phyloP scores from a whole-genome alignment of 208 protist genomes.

The Leishmania martiniquensis region DNA sequence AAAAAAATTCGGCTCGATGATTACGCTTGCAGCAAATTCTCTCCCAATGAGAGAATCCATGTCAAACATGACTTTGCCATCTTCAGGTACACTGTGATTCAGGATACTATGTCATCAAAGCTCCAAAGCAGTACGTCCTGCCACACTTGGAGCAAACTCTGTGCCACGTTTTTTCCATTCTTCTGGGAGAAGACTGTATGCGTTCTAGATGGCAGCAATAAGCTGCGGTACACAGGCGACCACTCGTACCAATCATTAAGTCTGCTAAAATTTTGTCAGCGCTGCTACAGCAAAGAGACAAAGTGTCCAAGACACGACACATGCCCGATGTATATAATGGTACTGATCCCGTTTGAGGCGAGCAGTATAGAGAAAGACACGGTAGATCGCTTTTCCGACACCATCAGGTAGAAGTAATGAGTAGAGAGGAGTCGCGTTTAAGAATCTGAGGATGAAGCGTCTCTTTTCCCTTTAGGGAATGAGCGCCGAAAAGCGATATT shows the following conservation, averaged over 20 bases:
- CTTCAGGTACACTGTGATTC: constrained; percentile 9
- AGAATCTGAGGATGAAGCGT: neutral
- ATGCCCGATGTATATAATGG: constrained; percentile 26
- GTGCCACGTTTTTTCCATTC: neutral
- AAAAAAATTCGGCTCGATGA: neutral
- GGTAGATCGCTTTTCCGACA: neutral
- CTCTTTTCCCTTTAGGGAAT: neutral
- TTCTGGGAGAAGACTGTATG: constrained; percentile 34
- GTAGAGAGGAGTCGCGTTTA: neutral
- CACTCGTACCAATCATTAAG: constrained; percentile 45
- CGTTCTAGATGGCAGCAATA: constrained; percentile 10
- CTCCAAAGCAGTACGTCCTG: constrained; percentile 22
- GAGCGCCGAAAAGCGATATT: neutral
- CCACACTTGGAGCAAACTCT: constrained; percentile 18
- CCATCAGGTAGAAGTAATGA: neutral
- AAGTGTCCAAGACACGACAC: constrained; percentile 20
- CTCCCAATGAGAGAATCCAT: constrained; percentile 27
- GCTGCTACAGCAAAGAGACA: constrained; percentile 28
- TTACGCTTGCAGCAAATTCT: constrained; percentile 28
- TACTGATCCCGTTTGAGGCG: neutral
- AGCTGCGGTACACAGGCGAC: constrained; percentile 27
- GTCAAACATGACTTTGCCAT: constrained; percentile 43
- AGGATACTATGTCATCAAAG: constrained; percentile 20
- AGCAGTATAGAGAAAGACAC: neutral
- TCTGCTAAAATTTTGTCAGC: constrained; percentile 37